These are phyloP conservation scores for Persicaria maculosa DNA, from an alignment of 148 eudicot species.

Conservation along the genomic window DNA sequence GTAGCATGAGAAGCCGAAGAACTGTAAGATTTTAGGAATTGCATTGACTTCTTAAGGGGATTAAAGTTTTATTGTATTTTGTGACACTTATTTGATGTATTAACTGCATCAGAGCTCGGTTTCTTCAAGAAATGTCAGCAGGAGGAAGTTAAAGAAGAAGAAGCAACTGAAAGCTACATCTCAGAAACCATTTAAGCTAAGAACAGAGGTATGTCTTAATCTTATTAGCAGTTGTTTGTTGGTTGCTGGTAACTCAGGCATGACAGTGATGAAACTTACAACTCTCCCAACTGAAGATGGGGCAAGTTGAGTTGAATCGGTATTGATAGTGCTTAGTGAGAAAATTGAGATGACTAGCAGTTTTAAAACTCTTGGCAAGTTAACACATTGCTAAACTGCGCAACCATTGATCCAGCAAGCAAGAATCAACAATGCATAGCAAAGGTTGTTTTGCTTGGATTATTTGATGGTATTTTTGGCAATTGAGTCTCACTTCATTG, in stretches of 20 bases:
- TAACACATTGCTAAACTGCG: neutral
- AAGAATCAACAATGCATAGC: neutral
- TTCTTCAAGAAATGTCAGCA: constrained; percentile 47
- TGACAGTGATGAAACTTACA: neutral
- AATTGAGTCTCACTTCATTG: neutral
- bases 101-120: constrained; percentile 49
- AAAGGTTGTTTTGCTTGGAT: neutral
- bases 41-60: neutral
- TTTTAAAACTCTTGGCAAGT: neutral
- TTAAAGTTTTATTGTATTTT: neutral
- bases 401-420: neutral
- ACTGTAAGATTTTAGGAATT: constrained; percentile 43
- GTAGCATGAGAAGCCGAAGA: constrained; percentile 51
- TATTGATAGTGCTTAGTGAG: neutral
- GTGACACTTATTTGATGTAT: neutral
- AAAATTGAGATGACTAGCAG: neutral
- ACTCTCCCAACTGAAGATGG: neutral
- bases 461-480: neutral
- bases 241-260: neutral
- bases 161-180: constrained; percentile 54
- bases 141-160: constrained; percentile 62
- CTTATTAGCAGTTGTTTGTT: neutral
- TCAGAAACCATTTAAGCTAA: constrained; percentile 70
- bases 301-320: neutral
- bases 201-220: constrained; percentile 62